phyloP scores from a whole-genome alignment of 768 basidiomycete genomes.

The Roridomyces roridus region DNA sequence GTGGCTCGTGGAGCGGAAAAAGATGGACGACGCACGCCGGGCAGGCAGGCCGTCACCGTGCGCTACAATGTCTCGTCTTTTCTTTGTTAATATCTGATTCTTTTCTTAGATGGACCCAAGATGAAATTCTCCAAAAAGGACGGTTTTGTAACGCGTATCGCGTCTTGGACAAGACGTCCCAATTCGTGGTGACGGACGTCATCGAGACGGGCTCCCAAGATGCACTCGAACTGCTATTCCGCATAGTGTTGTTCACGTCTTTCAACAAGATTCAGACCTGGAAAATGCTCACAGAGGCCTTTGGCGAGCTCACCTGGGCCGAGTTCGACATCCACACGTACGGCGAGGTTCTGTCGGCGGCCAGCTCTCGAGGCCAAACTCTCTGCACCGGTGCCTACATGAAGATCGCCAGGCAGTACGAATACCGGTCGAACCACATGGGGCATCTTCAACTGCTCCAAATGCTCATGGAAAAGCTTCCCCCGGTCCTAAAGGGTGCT shows the following conservation, averaged over 20 bases:
- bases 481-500: slow-evolving; percentile 52
- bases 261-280: slow-evolving; percentile 80
- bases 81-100: slow-evolving; percentile 1
- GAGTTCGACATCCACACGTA: slow-evolving; percentile 61
- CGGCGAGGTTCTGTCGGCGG: slow-evolving; percentile 52
- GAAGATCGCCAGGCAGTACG: slow-evolving; percentile 70
- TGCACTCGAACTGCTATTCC: slow-evolving; percentile 70
- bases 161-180: slow-evolving; percentile 71
- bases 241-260: slow-evolving; percentile 71
- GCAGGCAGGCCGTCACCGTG: slow-evolving; percentile 57
- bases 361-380: slow-evolving; percentile 41
- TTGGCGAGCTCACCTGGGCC: slow-evolving; percentile 64
- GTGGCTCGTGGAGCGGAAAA: slow-evolving; percentile 62
- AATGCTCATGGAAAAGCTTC: slow-evolving; percentile 63
- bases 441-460: slow-evolving; percentile 72
- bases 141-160: slow-evolving; percentile 81
- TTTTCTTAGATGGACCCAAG: slow-evolving; percentile 67
- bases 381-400: slow-evolving; percentile 78
- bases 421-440: slow-evolving; percentile 49
- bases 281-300: slow-evolving; percentile 56
- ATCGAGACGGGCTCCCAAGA: slow-evolving; percentile 70
- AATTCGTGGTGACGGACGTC: slow-evolving; percentile 72
- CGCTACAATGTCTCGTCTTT: slow-evolving; percentile 30
- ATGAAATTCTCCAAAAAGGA: slow-evolving; percentile 58
- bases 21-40: slow-evolving; percentile 61